Base-by-base conservation (phyloP, 2,329 filamentous ascomycete genomes). In the Monosporascus sp. region DNA sequence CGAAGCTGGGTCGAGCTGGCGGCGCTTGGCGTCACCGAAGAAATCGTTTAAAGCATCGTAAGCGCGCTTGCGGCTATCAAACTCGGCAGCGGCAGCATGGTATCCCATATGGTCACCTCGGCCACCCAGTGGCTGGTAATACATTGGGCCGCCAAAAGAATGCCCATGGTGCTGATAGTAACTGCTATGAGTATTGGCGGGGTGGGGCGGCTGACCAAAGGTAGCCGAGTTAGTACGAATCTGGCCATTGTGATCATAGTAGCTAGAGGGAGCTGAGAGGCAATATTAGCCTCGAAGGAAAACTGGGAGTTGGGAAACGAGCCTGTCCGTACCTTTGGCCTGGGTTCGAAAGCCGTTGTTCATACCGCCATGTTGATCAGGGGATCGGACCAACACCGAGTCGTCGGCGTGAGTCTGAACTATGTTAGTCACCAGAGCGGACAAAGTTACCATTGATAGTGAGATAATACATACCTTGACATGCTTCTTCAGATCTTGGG, bases 401-500 rank as follows among this genome's bases (percentile, higher is more conserved):
- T 97, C 93, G 68, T 97, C 93, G 64, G 93, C 93, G 69, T 97
- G 93, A 5, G 93, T 97, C 85, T 80, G 22, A 53, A 59, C 69
- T 52, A 71, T 43, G 24, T 46, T 46, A 47, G 31, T 57, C 49
- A 50, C 44, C 22, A 45, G 20, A 22, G 48, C 40, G 19, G 16
- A 48, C 7, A 27, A 24, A 26, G 3, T 7, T 9, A 27, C 27
- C 36, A 19, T 17, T 17, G 14, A 24, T 16, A 16, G 27, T 38
- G 14, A 26, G 27, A 40, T 36, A 56, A 45, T 52, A 51, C 71
- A 59, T 71, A 83, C 80, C 78, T 97, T 99, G 73, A 97, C 91
- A 71, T 99, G 94, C 79, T 99, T 99, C 85, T 99, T 97, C 66
- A 99, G 73, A 77, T 99, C 94, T 76, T 99, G 94, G 2, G 94